Evolutionary conservation across 1,139 yeast species (phyloP), one percentile per base, ranked within the genome.

Genomic region (Sugiyamaella japonica): DNA sequence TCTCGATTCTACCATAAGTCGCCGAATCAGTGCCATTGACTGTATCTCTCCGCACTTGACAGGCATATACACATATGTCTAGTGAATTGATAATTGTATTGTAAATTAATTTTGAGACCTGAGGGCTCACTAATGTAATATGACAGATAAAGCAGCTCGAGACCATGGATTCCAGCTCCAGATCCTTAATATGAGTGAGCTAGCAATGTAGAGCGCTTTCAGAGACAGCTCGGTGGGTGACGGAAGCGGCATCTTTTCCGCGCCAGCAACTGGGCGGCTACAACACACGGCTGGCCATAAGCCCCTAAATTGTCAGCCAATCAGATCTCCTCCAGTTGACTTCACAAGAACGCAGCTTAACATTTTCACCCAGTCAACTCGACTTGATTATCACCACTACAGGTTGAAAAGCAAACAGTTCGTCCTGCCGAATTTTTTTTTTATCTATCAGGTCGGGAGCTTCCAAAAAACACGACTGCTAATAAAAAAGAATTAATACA

Each of bases 201-300:
- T 6, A 20, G 25, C 25, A 20, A 20, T 20, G 6, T 20, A 20
- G 3, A 20, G 5, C 25, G 25, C 25, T 3, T 20, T 3, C 25
- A 20, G 25, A 20, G 25, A 20, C 25, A 20, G 25, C 5, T 20
- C 25, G 25, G 3, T 20, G 25, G 6, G 3, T 20, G 3, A 20
- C 25, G 25, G 77, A 31, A 60, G 13, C 36, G 38, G 16, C 38
- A 7, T 12, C 16, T 7, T 5, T 3, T 13, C 16, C 38, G 38
- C 38, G 38, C 15, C 16, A 13, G 15, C 9, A 34, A 12, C 38
- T n/a, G 6, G 38, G 38, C 38, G 38, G 38, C 38, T 39, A 16
- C 41, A 16, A 6, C 25, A 12, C 29, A 44, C 48, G 48, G 48
- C 48, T 44, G 39, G 12, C 4, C 17, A 7, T 15, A n/a, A 16